phyloP scores from a whole-genome alignment of 495 filamentous ascomycete species.

The Hyaloscypha bicolor region DNA sequence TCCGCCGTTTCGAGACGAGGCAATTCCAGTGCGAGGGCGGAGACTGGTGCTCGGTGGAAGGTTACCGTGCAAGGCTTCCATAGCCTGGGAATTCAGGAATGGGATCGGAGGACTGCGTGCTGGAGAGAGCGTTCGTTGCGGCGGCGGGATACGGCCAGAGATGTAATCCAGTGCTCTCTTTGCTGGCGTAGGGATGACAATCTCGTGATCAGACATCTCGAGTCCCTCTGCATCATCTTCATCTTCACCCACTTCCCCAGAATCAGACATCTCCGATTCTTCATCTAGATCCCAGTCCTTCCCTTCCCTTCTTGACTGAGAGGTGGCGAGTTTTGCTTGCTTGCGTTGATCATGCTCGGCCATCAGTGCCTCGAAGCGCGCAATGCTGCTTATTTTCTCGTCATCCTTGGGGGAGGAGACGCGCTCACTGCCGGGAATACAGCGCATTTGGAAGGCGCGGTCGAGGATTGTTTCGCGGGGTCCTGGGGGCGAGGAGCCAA shows the following conservation, averaged over 20 bases:
- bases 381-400: constrained; percentile 58
- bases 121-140: constrained; percentile 22
- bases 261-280: constrained; percentile 28
- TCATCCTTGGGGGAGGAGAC: constrained; percentile 23
- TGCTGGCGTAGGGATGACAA: constrained; percentile 39
- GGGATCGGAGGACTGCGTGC: constrained; percentile 22
- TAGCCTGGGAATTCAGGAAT: constrained; percentile 27
- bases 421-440: constrained; percentile 54
- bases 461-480: constrained; percentile 61
- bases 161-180: constrained; percentile 53
- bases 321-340: constrained; percentile 34
- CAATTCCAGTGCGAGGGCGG: constrained; percentile 25
- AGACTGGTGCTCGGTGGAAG: constrained; percentile 10
- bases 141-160: constrained; percentile 40
- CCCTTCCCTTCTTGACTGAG: constrained; percentile 10
- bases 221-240: constrained; percentile 41
- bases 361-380: constrained; percentile 62
- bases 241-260: constrained; percentile 29
- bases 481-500: constrained; percentile 37
- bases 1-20: constrained; percentile 13
- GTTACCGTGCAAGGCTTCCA: constrained; percentile 28
- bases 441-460: constrained; percentile 58
- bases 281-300: constrained; percentile 31
- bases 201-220: constrained; percentile 43
- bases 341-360: constrained; percentile 49